phyloP scores from a whole-genome alignment of 495 filamentous ascomycete species.

The Lasiosphaeriaceae sp. region DNA sequence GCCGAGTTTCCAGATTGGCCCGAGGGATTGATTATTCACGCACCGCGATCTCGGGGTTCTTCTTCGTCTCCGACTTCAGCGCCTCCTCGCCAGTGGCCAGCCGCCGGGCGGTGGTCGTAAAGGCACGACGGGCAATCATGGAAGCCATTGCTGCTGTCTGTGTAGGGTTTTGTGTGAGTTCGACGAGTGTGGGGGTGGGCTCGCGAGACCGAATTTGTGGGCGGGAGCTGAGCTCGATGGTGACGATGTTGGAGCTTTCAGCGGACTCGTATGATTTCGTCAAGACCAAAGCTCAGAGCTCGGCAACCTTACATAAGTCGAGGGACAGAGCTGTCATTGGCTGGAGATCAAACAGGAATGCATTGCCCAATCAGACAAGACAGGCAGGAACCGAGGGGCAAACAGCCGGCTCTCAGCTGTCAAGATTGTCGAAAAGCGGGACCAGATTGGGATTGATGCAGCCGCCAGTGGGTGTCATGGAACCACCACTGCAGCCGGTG shows the following conservation, averaged over 20 bases:
- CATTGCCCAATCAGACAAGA: not conserved
- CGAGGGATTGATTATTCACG: constrained; percentile 25
- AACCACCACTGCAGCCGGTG: too few species aligned
- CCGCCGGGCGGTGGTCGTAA: constrained; percentile 44
- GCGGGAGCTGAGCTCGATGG: constrained; percentile 6
- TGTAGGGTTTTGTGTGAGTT: constrained; percentile 1
- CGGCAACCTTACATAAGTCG: constrained; percentile 19
- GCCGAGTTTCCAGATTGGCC: not conserved
- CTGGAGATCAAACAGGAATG: not conserved
- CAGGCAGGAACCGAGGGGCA: not conserved
- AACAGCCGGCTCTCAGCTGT: not conserved
- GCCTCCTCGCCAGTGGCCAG: constrained; percentile 36
- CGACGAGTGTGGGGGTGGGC: constrained; percentile 10
- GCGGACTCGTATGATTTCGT: constrained; percentile 21
- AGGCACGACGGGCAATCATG: constrained; percentile 44
- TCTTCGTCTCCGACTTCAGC: constrained; percentile 47
- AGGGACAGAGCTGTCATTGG: too few species aligned
- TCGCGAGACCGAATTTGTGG: not conserved
- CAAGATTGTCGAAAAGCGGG: not conserved
- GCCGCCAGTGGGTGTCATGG: too few species aligned
- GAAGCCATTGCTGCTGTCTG: constrained; percentile 38
- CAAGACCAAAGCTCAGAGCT: constrained; percentile 5
- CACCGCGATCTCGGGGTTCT: constrained; percentile 51
- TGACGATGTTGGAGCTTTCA: constrained; percentile 2
- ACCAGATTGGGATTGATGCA: not conserved